Evolutionary conservation across 331 rosid species (phyloP).

Genomic region (Telfairia occidentalis): DNA sequence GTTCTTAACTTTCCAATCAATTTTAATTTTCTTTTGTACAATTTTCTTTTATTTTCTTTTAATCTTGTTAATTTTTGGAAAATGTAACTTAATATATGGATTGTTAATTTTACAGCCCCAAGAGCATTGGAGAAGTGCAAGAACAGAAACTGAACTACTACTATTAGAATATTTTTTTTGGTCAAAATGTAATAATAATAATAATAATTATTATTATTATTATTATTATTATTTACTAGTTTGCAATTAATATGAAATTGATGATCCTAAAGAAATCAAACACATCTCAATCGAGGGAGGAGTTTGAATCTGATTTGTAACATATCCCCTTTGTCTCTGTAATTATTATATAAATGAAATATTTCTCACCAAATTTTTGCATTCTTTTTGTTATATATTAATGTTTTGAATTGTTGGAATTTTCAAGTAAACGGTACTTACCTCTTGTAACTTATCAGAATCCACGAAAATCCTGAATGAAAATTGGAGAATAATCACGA

Average conservation of each 20-base stretch:
- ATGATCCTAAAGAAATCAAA: background rate
- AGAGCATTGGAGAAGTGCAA: conserved; percentile 15
- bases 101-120: conserved; percentile 6
- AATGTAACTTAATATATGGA: background rate
- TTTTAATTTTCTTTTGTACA: background rate
- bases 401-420: too few relatives aligned
- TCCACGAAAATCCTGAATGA: too few relatives aligned
- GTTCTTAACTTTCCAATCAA: background rate
- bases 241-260: background rate
- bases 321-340: background rate
- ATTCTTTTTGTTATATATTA: background rate
- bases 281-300: background rate
- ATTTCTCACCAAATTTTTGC: background rate
- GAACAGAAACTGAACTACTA: conserved; percentile 6
- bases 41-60: background rate
- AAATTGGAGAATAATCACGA: too few relatives aligned
- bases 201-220: background rate
- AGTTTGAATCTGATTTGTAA: conserved; percentile 2
- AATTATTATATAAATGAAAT: background rate
- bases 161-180: background rate
- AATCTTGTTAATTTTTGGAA: background rate
- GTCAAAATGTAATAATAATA: background rate
- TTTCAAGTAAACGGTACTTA: too few relatives aligned
- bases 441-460: too few relatives aligned
- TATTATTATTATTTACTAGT: background rate